Evolutionary conservation across 257 asterid genomes (phyloP), one percentile per base, ranked within the genome.

Genomic region (Linderniella brevidens): DNA sequence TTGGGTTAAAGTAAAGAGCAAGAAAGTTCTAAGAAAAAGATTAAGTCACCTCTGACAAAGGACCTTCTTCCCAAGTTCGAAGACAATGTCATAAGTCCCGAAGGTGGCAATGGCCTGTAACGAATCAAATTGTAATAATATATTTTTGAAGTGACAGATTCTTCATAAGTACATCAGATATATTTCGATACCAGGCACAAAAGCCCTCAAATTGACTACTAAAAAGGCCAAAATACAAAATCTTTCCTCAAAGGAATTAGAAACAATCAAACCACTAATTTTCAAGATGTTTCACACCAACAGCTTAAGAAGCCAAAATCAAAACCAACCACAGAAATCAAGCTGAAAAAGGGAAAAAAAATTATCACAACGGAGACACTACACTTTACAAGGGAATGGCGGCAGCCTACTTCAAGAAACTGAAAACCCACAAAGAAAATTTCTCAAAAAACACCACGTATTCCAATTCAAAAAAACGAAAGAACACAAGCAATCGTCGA

Each of bases 1-100:
- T 35, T 38, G 55, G 49, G 52, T 43, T n/a, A 45, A 48, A 15
- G 41, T 17, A 20, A 18, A 49, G 63, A 38, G 50, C 51, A 14
- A 55, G 19, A 35, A 11, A 19, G 36, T 15, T 25, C 32, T 40
- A 19, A 10, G 42, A 8, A 41, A 13, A 40, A 64, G 56, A 50
- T 36, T 11, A 47, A 52, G 19, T 58, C 62, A 88, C 98, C 96
- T 88, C 61, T 75, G 92, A 56, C 87, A 76, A 37, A 88, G 48
- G 56, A 88, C 79, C 85, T 88, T 88, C 93, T 64, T 84, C 48
- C 85, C 98, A 50, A 88, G 55, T 62, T 84, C 98, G 51, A 84
- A 56, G 5, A 94, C 80, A 50, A 88, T 75, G 69, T 88, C 94
- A 48, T 70, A 88, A 54, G 93, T 88, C 55, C 94, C 98, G 60